Percentiles rank a stretch among this genome's conserved stretches.
Evolutionary conservation across 2,329 filamentous ascomycete species (phyloP).

Genomic region (Epicoccum sorghinum): DNA sequence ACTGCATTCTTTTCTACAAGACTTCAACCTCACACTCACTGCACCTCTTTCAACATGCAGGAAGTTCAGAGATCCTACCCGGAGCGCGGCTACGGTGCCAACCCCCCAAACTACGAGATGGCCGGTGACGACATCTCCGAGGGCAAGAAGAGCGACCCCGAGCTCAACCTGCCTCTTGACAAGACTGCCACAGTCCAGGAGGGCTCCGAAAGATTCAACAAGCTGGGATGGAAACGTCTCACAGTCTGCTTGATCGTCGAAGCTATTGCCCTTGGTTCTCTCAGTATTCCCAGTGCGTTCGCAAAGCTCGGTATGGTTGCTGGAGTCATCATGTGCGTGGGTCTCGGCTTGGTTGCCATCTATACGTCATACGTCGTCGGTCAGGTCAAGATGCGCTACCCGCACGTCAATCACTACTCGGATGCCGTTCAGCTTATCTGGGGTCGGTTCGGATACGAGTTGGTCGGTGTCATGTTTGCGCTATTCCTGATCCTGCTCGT

Average conservation of each 20-base stretch:
- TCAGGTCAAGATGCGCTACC: constrained; percentile 64
- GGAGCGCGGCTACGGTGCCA: constrained; percentile 17
- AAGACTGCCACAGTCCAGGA: constrained; percentile 42
- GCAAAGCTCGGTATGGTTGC: constrained; percentile 55
- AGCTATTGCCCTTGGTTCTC: constrained; percentile 56
- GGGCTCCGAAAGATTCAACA: constrained; percentile 48
- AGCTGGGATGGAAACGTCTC: constrained; percentile 58
- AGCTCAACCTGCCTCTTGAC: constrained; percentile 38
- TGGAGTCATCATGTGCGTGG: constrained; percentile 52
- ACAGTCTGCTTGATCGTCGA: constrained; percentile 59
- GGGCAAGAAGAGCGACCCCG: constrained; percentile 43
- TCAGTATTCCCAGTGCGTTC: constrained; percentile 55
- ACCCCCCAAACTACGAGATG: constrained; percentile 27
- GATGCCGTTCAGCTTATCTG: constrained; percentile 70
- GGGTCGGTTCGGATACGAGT: constrained; percentile 56
- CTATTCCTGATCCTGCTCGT: constrained; percentile 63
- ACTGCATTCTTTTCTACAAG: not conserved
- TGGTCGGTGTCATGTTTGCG: constrained; percentile 64
- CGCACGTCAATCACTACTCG: constrained; percentile 69
- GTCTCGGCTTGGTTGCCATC: constrained; percentile 63
- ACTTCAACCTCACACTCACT: not conserved
- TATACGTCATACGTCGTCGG: constrained; percentile 68
- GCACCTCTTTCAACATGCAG: constrained; percentile 24
- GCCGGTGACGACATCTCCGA: constrained; percentile 30
- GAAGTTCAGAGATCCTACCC: constrained; percentile 22